Conservation (phyloP, 2,329 filamentous ascomycete species). For the Xylariaceae sp. region DNA sequence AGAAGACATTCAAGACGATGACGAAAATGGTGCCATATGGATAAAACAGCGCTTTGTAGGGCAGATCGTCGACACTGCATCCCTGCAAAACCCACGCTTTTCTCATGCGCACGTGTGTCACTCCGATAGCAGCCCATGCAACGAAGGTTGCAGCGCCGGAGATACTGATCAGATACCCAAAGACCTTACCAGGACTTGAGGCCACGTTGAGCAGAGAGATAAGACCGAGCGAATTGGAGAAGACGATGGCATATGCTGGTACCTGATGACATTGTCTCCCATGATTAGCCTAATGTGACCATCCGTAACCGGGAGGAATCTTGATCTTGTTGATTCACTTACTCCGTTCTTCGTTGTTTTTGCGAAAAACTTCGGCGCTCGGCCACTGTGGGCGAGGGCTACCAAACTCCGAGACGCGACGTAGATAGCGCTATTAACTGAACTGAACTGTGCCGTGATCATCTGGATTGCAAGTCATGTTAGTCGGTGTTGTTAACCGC, state of each 20-base stretch:
- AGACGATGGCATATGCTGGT: slow-evolving; percentile 29
- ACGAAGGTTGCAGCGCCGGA: slow-evolving; percentile 30
- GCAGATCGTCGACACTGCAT: slow-evolving; percentile 23
- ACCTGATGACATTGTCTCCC: not conserved
- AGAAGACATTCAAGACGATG: slow-evolving; percentile 26
- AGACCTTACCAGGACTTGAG: slow-evolving; percentile 29
- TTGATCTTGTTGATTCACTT: too few relatives aligned
- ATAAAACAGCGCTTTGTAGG: slow-evolving; percentile 23
- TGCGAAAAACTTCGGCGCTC: slow-evolving; percentile 29
- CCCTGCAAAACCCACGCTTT: slow-evolving; percentile 28
- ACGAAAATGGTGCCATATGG: slow-evolving; percentile 29
- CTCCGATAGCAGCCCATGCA: slow-evolving; percentile 32
- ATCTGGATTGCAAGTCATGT: slow-evolving; percentile 13
- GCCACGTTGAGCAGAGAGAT: slow-evolving; percentile 32
- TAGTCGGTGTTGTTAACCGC: too few relatives aligned
- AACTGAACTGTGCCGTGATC: slow-evolving; percentile 35
- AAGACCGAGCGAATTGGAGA: slow-evolving; percentile 31
- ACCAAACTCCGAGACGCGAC: slow-evolving; percentile 30
- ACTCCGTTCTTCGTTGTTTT: slow-evolving; percentile 26
- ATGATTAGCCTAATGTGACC: too few relatives aligned
- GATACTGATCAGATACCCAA: slow-evolving; percentile 29
- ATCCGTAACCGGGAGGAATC: too few relatives aligned
- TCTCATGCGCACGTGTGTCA: slow-evolving; percentile 29
- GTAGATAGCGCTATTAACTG: slow-evolving; percentile 34
- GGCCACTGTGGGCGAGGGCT: slow-evolving; percentile 25